Conservation (phyloP, 2,329 filamentous ascomycete species). For the Tolypocladium nubicola region DNA sequence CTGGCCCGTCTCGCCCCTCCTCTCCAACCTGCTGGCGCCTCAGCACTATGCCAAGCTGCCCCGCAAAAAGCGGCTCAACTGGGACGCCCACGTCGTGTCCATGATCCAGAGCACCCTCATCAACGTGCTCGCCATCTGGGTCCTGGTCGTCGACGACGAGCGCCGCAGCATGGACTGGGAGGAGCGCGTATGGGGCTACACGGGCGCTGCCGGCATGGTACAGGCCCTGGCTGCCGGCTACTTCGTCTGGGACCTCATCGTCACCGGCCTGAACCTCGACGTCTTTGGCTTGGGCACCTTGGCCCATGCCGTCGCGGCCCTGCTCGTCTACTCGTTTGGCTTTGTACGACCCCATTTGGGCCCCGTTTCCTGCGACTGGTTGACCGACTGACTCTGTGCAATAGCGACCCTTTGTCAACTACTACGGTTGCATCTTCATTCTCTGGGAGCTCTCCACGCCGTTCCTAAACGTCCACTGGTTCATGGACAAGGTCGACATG, state of each 20-base stretch:
- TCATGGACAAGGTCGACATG: constrained; percentile 76
- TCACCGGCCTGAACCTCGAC: constrained; percentile 56
- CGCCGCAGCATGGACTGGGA: constrained; percentile 54
- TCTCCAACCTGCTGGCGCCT: constrained; percentile 54
- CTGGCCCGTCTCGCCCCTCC: constrained; percentile 52
- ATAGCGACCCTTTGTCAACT: constrained; percentile 75
- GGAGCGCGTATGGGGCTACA: constrained; percentile 69
- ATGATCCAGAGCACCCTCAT: constrained; percentile 67
- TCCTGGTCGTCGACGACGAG: constrained; percentile 59
- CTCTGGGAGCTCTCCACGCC: constrained; percentile 80
- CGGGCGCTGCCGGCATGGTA: constrained; percentile 58
- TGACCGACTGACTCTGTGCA: constrained; percentile 5
- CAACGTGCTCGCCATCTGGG: constrained; percentile 62
- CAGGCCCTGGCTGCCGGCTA: constrained; percentile 72
- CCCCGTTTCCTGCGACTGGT: neutral
- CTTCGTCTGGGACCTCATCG: constrained; percentile 71
- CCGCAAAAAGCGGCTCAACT: constrained; percentile 58
- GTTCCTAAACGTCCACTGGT: constrained; percentile 86
- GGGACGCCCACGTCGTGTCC: constrained; percentile 82
- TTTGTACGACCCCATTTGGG: constrained; percentile 51
- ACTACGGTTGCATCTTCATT: constrained; percentile 71
- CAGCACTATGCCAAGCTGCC: constrained; percentile 52
- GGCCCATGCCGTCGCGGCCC: constrained; percentile 64
- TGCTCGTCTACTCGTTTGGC: constrained; percentile 65
- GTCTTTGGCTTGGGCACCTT: constrained; percentile 70